Percentiles rank a stretch among this genome's conserved stretches.
Conservation (phyloP, 1,284 basidiomycete genomes). For the Clitocybe nebularis region DNA sequence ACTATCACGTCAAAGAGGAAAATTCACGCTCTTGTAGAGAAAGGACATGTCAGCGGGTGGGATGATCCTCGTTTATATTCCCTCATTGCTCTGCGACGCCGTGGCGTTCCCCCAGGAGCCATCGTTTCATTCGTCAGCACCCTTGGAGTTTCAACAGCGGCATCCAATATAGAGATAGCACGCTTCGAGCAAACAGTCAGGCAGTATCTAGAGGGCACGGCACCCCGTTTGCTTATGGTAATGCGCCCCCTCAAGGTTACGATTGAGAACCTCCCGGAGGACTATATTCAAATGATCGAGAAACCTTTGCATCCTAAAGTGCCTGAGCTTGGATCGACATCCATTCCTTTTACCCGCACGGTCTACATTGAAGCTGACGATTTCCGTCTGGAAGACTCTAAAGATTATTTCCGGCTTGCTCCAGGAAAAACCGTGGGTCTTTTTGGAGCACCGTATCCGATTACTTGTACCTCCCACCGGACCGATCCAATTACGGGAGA, state of each 20-base stretch:
- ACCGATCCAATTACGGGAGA: conserved; percentile 68
- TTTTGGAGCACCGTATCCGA: conserved; percentile 92
- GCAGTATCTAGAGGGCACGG: conserved; percentile 86
- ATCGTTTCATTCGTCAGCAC: conserved; percentile 91
- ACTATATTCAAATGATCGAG: conserved; percentile 80
- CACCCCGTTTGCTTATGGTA: conserved; percentile 91
- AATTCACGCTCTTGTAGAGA: conserved; percentile 85
- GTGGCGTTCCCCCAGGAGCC: conserved; percentile 95
- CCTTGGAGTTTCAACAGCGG: conserved; percentile 88
- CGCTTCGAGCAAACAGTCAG: conserved; percentile 92
- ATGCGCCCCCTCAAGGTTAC: conserved; percentile 88
- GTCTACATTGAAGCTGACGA: conserved; percentile 95
- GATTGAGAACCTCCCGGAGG: conserved; percentile 88
- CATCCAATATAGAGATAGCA: conserved; percentile 81
- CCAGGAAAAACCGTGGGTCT: conserved; percentile 97
- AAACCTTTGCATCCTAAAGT: conserved; percentile 96
- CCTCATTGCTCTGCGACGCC: conserved; percentile 89
- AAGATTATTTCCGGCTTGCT: conserved; percentile 96
- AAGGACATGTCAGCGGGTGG: conserved; percentile 88
- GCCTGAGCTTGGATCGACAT: conserved; percentile 80
- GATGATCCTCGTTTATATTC: conserved; percentile 99
- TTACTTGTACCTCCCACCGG: conserved; percentile 90
- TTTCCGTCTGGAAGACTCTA: conserved; percentile 88
- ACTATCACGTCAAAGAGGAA: conserved; percentile 98
- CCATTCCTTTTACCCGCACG: conserved; percentile 84